Base-by-base conservation (phyloP, 306 rosid species). In the Trifolium dubium region DNA sequence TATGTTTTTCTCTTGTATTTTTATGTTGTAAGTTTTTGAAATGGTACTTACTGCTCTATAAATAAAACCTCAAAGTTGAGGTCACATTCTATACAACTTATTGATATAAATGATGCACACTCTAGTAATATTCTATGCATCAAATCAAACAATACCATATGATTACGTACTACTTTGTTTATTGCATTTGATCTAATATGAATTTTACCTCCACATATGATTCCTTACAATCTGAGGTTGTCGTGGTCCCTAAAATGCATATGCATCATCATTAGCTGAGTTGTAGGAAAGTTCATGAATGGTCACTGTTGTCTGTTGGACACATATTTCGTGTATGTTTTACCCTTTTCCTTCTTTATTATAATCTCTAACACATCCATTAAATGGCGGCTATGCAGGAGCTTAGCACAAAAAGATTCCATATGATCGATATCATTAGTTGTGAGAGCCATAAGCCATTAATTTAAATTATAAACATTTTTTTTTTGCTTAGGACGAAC, bases 211-310 rank as follows among this genome's bases (percentile, higher is more conserved):
- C 23, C 1, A 23, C 23, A 23, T 23, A 23, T 23, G 23, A 23
- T 18, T 8, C 35, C n/a, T 4, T 23, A 10, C 63, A 56, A 56
- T 56, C 34, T 56, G 34, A 56, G 35, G 9, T 28, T 8, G 23
- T 28, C 8, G n/a, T 56, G 63, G 63, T 28, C 63, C 63, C 63
- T 56, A 2, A 19, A 19, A 9, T 56, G 41, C 23, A 23, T 23
- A 37, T 37, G 40, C 40, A 37, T 37, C 66, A 60, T 60, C 23
- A 60, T 60, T 60, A 56, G 63, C 40, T 66, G 6, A 12, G 19
- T 43, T 66, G 55, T 23, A 31, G 73, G 73, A 68, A 68, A 69
- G 44, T 34, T 69, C 62, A 31, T 49, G 60, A 69, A 46, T 10
- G 31, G 15, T 49, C 49, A 34, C 6, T 10, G 50, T n/a, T n/a